Evolutionary conservation across 306 rosid species (phyloP).

Genomic region (Leucaena leucocephala): DNA sequence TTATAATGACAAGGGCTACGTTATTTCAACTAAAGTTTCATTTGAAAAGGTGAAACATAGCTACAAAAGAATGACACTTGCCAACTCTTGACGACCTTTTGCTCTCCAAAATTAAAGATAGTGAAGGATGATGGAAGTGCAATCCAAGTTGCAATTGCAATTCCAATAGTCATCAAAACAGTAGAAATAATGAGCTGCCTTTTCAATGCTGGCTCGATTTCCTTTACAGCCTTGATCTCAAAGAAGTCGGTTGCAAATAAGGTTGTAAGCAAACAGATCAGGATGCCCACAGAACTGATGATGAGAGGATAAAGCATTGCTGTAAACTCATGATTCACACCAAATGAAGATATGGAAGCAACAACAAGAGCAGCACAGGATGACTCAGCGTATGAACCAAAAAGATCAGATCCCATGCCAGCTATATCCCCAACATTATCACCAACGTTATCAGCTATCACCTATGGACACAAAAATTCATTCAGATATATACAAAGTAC

Average conservation of each 20-base stretch:
- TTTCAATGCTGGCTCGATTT: conserved; percentile 23
- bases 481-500: not conserved
- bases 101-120: conserved; percentile 14
- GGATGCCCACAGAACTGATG: conserved; percentile 6
- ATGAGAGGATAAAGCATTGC: too few species aligned
- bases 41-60: not conserved
- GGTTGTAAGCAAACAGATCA: conserved; percentile 11
- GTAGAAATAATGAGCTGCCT: conserved; percentile 16
- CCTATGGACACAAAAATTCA: not conserved
- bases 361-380: conserved; percentile 13
- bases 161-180: conserved; percentile 14
- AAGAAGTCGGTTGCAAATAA: conserved; percentile 26
- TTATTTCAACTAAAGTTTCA: not conserved
- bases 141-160: conserved; percentile 13
- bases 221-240: conserved; percentile 25
- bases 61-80: not conserved
- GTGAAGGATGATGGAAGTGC: conserved; percentile 15
- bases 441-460: conserved; percentile 14
- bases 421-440: conserved; percentile 24
- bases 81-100: conserved; percentile 14
- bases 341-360: too few species aligned
- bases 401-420: conserved; percentile 26
- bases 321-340: too few species aligned
- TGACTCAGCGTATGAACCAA: conserved; percentile 24
- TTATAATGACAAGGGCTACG: not conserved